Evolutionary conservation across 306 rosid species (phyloP).

Genomic region (Cucurbita moschata): DNA sequence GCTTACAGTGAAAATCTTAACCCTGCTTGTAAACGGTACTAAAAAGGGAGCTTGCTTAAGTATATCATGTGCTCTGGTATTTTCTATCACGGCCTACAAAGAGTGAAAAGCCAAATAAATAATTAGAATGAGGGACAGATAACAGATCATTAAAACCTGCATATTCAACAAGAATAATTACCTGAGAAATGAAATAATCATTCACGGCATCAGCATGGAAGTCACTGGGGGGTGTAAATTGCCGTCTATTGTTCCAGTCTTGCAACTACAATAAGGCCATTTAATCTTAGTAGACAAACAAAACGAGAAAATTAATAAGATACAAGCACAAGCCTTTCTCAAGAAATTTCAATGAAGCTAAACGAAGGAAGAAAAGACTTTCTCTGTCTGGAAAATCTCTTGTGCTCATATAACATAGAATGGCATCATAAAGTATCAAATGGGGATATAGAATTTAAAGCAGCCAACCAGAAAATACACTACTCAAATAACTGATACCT

Average conservation of each 20-base stretch:
- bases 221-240: slow-evolving; percentile 73
- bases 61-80: slow-evolving; percentile 81
- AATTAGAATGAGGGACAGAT: slow-evolving; percentile 2
- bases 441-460: slow-evolving; percentile 1
- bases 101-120: neutral
- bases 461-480: neutral
- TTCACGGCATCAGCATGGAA: slow-evolving; percentile 97
- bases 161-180: slow-evolving; percentile 18
- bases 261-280: slow-evolving; percentile 49
- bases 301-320: neutral
- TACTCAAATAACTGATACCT: slow-evolving; percentile 32
- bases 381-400: slow-evolving; percentile 5
- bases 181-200: slow-evolving; percentile 95
- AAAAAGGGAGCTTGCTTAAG: slow-evolving; percentile 87
- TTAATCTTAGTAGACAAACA: slow-evolving; percentile 5
- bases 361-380: neutral
- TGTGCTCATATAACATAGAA: slow-evolving; percentile 1
- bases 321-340: neutral
- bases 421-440: neutral
- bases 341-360: neutral
- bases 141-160: neutral
- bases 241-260: slow-evolving; percentile 95
- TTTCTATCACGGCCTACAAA: slow-evolving; percentile 59
- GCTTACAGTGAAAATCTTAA: slow-evolving; percentile 81
- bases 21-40: slow-evolving; percentile 98